phyloP scores from a whole-genome alignment of 768 basidiomycete genomes.

The Tulasnella sp. region DNA sequence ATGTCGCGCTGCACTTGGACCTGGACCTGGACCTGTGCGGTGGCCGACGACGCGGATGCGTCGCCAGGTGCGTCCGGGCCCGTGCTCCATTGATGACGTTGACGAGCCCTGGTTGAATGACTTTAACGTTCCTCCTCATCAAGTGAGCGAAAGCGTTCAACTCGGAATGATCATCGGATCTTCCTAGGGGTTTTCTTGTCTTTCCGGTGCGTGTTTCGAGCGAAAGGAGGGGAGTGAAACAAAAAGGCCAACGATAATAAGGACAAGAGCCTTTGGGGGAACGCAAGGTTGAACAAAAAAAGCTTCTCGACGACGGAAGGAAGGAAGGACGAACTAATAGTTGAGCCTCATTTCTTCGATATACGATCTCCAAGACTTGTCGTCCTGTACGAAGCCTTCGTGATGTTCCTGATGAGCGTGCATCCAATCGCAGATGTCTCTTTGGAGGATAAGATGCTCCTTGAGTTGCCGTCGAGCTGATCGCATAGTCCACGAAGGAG shows the following conservation, averaged over 20 bases:
- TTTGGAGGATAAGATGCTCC: conserved; percentile 57
- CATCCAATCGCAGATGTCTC: conserved; percentile 79
- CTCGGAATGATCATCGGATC: conserved; percentile 90
- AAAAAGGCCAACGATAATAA: background rate
- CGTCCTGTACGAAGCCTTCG: conserved; percentile 81
- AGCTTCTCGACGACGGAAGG: background rate
- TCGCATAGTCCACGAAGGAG: conserved; percentile 86
- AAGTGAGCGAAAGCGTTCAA: conserved; percentile 87
- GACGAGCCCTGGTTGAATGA: conserved; percentile 84
- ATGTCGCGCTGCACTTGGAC: too few species aligned
- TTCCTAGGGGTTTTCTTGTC: conserved; percentile 43
- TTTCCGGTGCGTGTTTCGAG: background rate
- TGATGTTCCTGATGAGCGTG: conserved; percentile 60
- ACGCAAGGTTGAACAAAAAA: background rate
- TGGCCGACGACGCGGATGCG: background rate
- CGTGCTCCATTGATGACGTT: conserved; percentile 78
- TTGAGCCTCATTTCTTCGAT: conserved; percentile 69
- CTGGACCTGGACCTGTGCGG: background rate
- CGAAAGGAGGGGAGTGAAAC: background rate
- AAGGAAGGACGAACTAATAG: conserved; percentile 38
- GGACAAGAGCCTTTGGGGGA: background rate
- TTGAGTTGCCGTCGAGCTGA: conserved; percentile 74
- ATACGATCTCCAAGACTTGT: conserved; percentile 66
- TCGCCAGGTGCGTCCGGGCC: too few species aligned
- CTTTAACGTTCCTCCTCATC: conserved; percentile 71